Evolutionary conservation across 2,329 filamentous ascomycete species (phyloP), one percentile per base, ranked within the genome.

Genomic region (Colletotrichum tropicale): DNA sequence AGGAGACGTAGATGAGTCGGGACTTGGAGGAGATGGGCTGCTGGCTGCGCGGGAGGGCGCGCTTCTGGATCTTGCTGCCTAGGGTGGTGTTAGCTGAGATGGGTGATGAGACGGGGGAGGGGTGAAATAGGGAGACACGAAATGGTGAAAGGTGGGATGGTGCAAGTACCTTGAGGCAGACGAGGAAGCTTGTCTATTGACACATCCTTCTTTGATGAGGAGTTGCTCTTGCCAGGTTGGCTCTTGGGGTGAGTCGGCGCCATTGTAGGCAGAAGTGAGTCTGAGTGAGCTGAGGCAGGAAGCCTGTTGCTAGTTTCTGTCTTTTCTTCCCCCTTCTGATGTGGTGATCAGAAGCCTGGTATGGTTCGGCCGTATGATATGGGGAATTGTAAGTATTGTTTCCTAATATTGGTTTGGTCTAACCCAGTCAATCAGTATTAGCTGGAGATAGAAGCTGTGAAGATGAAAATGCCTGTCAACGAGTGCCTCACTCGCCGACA

Each of bases 1-100:
- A 84, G 48, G 91, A 92, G 73, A 96, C 87, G 85, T 95, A 95
- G 82, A 96, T 87, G 76, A 90, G 81, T 61, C 83, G 84, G 9
- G 84, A 81, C 66, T 86, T 87, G 64, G 87, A 85, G 24, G 87
- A 86, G 16, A 83, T 81, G n/a, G 87, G 85, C 13, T 83, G 80
- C 69, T 86, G 85, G 8, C 80, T 84, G 76, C 85, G 81, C 77
- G 82, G 81, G 56, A 89, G 82, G 6, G 89, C 87, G 10, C 89
- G 87, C 79, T 89, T 90, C 67, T 86, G 87, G 77, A 91, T 80
- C 66, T 83, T 88, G 71, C 85, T 82, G 77, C 88, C 89, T 91
- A 76, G 28, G 18, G 13, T 21, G 48, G 16, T 32, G 71, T 81
- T 72, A 38, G 80, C 78, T 77, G 55, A 32, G 21, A 28, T 16